Base-by-base conservation (phyloP, 2,329 filamentous ascomycete species). In the Fusarium verrucosum region DNA sequence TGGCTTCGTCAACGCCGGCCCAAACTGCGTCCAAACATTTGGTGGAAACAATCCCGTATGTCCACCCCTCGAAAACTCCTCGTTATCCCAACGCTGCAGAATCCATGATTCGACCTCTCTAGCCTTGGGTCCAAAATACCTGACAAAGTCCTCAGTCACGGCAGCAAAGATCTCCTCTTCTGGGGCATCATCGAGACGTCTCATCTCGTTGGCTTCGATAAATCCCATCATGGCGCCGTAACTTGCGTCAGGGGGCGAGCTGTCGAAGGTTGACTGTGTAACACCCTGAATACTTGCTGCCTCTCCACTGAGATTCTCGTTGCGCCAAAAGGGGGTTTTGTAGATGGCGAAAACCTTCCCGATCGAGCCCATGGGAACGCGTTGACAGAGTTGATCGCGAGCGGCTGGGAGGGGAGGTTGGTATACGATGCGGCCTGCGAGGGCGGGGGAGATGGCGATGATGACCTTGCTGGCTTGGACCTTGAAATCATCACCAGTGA, bases 401-500 rank as follows among this genome's bases (percentile, higher is more conserved):
- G n/a, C n/a, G n/a, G n/a, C 19, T 0, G 26, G 17, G 1, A 44
- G 14, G 0, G 41, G 23, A 1, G 23, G 25, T 10, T 22, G 10
- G 17, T 43, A 43, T 4, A 43, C n/a, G 6, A 43, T 13, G 2
- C 17, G n/a, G 6, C 41, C 25, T n/a, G 41, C 25, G 0, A 28
- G 25, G 1, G 17, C 7, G 0, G 17, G 17, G 0, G 40, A 17
- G 0, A 43, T 28, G 3, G 40, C 13, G 17, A 43, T 43, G n/a
- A 19, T 16, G 7, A 43, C 40, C 2, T 19, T 28, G 2, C 16
- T 4, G 16, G 17, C 40, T 20, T 43, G 17, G 8, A 43, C 9
- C 3, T 9, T n/a, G 25, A 43, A 43, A 5, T 8, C 19, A 10
- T 28, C 23, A 0, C 23, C 23, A 0, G 19, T 23, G 0, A 43